These are phyloP conservation scores for Coemansia aciculifera DNA, from an alignment of 192 early-diverging fungal genomes.

Conservation along the genomic window DNA sequence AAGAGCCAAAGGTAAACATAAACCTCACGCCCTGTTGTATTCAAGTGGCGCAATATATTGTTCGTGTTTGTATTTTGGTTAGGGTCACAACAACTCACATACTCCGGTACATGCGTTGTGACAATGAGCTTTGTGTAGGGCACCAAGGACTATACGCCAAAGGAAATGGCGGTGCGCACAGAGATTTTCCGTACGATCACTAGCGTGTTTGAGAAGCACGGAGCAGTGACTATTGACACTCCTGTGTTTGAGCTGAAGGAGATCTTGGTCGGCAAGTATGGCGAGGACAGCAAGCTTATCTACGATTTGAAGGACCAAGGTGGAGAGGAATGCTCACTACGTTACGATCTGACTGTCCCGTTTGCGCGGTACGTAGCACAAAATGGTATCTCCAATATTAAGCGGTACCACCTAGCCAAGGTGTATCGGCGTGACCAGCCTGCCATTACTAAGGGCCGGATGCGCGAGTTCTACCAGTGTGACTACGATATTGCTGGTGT, in stretches of 20 bases:
- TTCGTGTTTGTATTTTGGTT: neutral
- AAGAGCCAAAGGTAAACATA: constrained; percentile 68
- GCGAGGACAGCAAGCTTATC: constrained; percentile 98
- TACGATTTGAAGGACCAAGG: constrained; percentile 98
- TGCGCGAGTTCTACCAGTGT: constrained; percentile 99
- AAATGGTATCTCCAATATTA: constrained; percentile 85
- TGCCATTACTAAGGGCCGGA: constrained; percentile 96
- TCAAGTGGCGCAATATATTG: constrained; percentile 11
- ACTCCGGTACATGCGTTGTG: constrained; percentile 4
- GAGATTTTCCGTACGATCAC: constrained; percentile 87
- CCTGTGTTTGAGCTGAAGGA: constrained; percentile 99
- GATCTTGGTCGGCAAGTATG: constrained; percentile 95
- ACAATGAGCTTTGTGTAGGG: constrained; percentile 58
- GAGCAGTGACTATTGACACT: constrained; percentile 97
- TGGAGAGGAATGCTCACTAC: constrained; percentile 90
- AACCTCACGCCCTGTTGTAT: neutral
- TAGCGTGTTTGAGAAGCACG: constrained; percentile 90
- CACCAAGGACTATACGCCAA: constrained; percentile 90
- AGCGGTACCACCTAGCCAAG: constrained; percentile 97
- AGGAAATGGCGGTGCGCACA: constrained; percentile 97
- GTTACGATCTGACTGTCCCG: constrained; percentile 97
- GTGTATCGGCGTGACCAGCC: constrained; percentile 98
- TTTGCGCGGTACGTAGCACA: constrained; percentile 96
- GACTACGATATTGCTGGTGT: constrained; percentile 97
- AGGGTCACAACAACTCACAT: neutral